Base-by-base conservation (phyloP, 2,329 filamentous ascomycete species). In the Neonectria faginata region DNA sequence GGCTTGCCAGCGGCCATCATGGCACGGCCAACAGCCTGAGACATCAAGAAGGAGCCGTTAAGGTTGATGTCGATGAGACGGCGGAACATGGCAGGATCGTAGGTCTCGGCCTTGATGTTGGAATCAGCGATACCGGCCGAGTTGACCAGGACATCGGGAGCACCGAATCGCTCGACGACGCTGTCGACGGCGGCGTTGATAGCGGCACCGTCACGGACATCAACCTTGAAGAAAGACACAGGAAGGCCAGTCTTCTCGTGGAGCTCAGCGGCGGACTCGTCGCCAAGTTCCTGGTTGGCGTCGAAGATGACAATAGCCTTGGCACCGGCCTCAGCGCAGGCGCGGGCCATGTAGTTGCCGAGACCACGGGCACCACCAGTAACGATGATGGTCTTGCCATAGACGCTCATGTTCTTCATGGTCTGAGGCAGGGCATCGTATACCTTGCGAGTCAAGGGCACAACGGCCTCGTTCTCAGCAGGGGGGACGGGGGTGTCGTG, bases 11-110 rank as follows among this genome's bases (percentile, higher is more conserved):
- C 86, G n/a, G 84, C 82, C 80, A 94, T 93, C 90, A 93, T 93
- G 72, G 87, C 83, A 60, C 87, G 87, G 45, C 89, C 90, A 25
- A 91, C 87, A n/a, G 90, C 82, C 80, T 93, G 91, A 18, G 90
- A 85, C 83, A 92, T 89, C 68, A 94, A 83, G 85, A 94, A 94
- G 5, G 90, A 90, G 57, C 92, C 92, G 9, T 88, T 93, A 41
- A 94, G 81, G 85, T 94, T 95, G 83, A 94, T 93, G 78, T 94
- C 91, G 73, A 94, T 89, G 36, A 94, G 86, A 60, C 89, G 88
- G 53, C 91, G 89, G 86, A 93, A 94, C 85, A 91, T 92, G 78
- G 89, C 87, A 29, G 87, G 85, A 76, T 92, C 88, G 81, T 94
- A 94, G 20, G 84, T 88, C 84, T 94, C 92, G 54, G 91, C 91